Evolutionary conservation across 345 rosid species (phyloP), one percentile per base, ranked within the genome.

Genomic region (Rhodomyrtus tomentosa): DNA sequence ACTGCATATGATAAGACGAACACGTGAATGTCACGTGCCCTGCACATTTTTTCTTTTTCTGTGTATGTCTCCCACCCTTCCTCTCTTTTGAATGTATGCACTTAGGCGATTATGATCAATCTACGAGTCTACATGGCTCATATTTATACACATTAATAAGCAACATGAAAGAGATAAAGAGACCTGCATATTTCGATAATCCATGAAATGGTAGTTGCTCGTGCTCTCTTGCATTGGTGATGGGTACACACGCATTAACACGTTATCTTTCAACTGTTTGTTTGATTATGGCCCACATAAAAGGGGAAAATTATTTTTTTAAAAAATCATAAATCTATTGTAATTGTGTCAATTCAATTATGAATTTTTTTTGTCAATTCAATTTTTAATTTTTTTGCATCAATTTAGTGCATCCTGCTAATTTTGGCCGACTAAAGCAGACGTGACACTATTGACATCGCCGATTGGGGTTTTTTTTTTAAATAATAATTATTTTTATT

Each of bases 1-100:
- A 36, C 84, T 10, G 93, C 90, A 81, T 83, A 90, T 14, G 93
- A 87, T 55, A 91, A 48, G 29, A 90, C 91, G 13, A 85, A 56
- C 25, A 81, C 74, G 24, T 81, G 86, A 32, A 27, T 16, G 82
- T 49, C 36, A 48, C 25, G 82, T 12, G 29, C 54, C 29, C 50
- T 11, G 13, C 53, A 42, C 48, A 40, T 82, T 25, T 50, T 29
- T 22, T 52, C 50, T 53, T 40, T 50, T 50, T 82, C 2, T 38
- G 50, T 25, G 74, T 49, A 14, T 55, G 82, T 92, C 95, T 1
- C 87, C 83, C 24, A 29, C 58, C 54, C 24, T 62, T 32, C 18
- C 76, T 62, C 42, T 62, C 76, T 62, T 62, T 62, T 32, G 76
- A 59, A 15, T 62, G 42, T 32, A 29, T 62, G 76, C 22, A 7